These are phyloP conservation scores for Lophium mytilinum DNA, from an alignment of 495 filamentous ascomycete species.

Conservation along the genomic window DNA sequence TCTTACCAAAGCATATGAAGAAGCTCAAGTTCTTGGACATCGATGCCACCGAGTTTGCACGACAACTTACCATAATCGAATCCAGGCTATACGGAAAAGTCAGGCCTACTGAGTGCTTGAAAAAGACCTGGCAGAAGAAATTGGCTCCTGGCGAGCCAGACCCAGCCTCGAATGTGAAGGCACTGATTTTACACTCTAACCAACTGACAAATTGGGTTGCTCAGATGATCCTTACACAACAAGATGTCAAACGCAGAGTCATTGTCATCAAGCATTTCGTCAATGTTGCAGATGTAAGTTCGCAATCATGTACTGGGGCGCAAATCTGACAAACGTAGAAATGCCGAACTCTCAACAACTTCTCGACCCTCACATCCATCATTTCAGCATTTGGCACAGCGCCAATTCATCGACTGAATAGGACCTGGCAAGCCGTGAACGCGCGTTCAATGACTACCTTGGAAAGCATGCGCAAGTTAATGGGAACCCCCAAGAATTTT, in stretches of 20 bases:
- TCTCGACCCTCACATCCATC: constrained; percentile 95
- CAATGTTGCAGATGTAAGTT: constrained; percentile 79
- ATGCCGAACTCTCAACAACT: constrained; percentile 92
- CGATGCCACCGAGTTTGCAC: constrained; percentile 88
- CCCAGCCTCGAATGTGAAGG: constrained; percentile 89
- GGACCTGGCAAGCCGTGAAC: constrained; percentile 93
- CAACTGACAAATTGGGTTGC: constrained; percentile 99
- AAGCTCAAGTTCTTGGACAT: constrained; percentile 98
- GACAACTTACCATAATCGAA: constrained; percentile 94
- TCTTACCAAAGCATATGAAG: constrained; percentile 98
- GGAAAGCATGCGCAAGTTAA: constrained; percentile 85
- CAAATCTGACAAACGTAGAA: constrained; percentile 47
- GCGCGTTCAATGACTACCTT: constrained; percentile 68
- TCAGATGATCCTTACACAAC: constrained; percentile 96
- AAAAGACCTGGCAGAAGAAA: constrained; percentile 98
- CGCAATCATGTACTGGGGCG: background rate
- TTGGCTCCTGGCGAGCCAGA: constrained; percentile 72
- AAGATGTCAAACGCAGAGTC: constrained; percentile 89
- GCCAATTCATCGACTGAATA: constrained; percentile 83
- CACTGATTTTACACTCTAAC: constrained; percentile 93
- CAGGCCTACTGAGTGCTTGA: constrained; percentile 87
- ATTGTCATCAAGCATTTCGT: constrained; percentile 99
- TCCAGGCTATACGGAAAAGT: constrained; percentile 92
- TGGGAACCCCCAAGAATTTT: constrained; percentile 98
- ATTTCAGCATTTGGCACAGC: constrained; percentile 91